phyloP scores from a whole-genome alignment of 768 basidiomycete genomes.

The Heimioporus sp. region DNA sequence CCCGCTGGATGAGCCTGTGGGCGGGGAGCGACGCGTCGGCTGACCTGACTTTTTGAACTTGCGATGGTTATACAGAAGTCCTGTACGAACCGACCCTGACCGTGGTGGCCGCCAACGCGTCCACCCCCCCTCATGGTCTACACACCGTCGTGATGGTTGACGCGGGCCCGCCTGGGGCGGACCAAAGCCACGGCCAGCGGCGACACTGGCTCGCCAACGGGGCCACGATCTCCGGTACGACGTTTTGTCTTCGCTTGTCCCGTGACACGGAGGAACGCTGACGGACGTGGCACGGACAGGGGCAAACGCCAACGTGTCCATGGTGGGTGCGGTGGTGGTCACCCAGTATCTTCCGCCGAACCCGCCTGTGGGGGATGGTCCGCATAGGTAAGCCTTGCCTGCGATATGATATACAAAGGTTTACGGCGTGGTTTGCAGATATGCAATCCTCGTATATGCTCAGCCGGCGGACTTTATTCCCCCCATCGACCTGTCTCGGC shows the following conservation, averaged over 20 bases:
- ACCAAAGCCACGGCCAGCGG: slow-evolving; percentile 57
- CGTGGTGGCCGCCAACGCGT: slow-evolving; percentile 48
- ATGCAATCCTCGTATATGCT: slow-evolving; percentile 61
- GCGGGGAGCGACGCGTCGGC: not conserved
- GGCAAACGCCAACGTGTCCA: slow-evolving; percentile 39
- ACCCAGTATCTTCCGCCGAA: slow-evolving; percentile 72
- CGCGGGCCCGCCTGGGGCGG: slow-evolving; percentile 62
- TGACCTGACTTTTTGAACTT: not conserved
- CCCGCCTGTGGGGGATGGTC: slow-evolving; percentile 65
- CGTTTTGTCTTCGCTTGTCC: not conserved
- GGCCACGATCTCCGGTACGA: slow-evolving; percentile 47
- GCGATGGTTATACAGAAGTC: slow-evolving; percentile 47
- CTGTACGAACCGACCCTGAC: slow-evolving; percentile 51
- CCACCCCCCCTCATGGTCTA: slow-evolving; percentile 42
- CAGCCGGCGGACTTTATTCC: slow-evolving; percentile 65
- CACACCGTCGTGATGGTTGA: slow-evolving; percentile 79
- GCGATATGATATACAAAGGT: not conserved
- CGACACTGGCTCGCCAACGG: slow-evolving; percentile 82
- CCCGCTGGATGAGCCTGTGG: not conserved
- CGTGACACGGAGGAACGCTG: not conserved
- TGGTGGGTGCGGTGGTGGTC: slow-evolving; percentile 45
- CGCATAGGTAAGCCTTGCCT: slow-evolving; percentile 58
- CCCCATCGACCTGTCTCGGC: slow-evolving; percentile 51
- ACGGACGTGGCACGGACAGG: not conserved
- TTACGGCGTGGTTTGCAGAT: slow-evolving; percentile 40